Evolutionary conservation across 192 early-diverging fungal genomes (phyloP), one percentile per base, ranked within the genome.

Genomic region (Backusella tuberculispora): DNA sequence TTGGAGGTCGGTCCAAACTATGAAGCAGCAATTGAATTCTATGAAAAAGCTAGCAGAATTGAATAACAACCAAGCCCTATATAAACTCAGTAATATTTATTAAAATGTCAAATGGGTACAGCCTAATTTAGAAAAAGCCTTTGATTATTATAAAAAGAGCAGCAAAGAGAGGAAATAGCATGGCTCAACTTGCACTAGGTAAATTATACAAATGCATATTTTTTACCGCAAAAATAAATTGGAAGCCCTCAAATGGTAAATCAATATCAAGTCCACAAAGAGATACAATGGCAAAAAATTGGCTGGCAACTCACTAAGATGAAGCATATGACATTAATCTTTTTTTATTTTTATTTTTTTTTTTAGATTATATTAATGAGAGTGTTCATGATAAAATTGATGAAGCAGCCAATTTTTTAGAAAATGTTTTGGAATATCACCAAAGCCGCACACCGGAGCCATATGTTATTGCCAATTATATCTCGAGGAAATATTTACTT

Each of bases 261-360:
- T 34, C 48, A 19, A 53, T 53, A 53, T 53, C 48, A 53, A 43
- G 56, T 21, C 2, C 72, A 21, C 38, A 63, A 64, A 41, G 63
- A 29, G 15, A 63, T 63, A 4, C 17, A 19, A 53, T 0, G 6
- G 4, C 48, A 0, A 7, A 53, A 19, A 0, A 6, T 3, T 19
- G 48, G n/a, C 48, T 53, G 6, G 3, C 8, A 19, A 8, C 0
- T 53, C 5, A 53, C 19, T 53, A 53, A 1, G 48, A 19, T 53
- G 19, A 53, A 5, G 0, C 4, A 19, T 19, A 53, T 2, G 8
- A 7, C 2, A 53, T 41, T 48, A 69, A 72, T 17, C 42, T 19
- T 24, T 66, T 72, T n/a, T 63, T 65, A n/a, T 48, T 2, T 19
- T 41, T 17, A 44, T 19, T 19, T 8, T n/a, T 53, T 8, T 21